Base-by-base conservation (phyloP, 805 yeast genomes). In the Ogataea sp. region DNA sequence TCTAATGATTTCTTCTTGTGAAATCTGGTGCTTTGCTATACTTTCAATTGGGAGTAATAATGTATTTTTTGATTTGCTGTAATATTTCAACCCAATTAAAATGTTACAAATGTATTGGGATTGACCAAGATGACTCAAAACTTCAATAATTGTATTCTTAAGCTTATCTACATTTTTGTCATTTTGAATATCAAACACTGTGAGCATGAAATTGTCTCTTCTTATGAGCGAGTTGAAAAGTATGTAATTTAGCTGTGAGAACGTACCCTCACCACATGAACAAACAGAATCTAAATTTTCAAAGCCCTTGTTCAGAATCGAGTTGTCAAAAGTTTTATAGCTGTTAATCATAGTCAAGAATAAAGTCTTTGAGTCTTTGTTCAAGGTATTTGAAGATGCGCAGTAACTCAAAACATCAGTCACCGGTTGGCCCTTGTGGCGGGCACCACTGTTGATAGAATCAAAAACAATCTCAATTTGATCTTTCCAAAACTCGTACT, bases 121-220 rank as follows among this genome's bases (percentile, higher is more conserved):
- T 56, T 86, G 94, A 6, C 95, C 95, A 29, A 86, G 60, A 58
- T 85, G 95, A 0, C 94, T 93, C 10, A 78, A 71, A 9, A 80
- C 71, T 43, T 82, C 85, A 26, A 77, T 68, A 8, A 77, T 60
- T 5, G 55, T 47, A 15, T 58, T 57, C 32, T 53, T 43, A 14
- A 55, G 33, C 8, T 37, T 37, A 7, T 39, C 39, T 0, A 30
- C 21, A 3, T 30, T 17, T 6, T 6, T 7, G 11, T 30, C 18
- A 30, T 17, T 11, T 6, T 30, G 3, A 17, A 50, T 34, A 42
- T 70, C 74, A n/a, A 77, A 52, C 6, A 44, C 45, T 59, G 33
- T 76, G 68, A 20, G 59, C 52, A 43, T 73, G 76, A 26, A 82
- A 55, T 25, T 77, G 51, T 31, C 59, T 54, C 13, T 73, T 79